Evolutionary conservation across 768 basidiomycete species (phyloP), one percentile per base, ranked within the genome.

Genomic region (Leccinellum albellum): DNA sequence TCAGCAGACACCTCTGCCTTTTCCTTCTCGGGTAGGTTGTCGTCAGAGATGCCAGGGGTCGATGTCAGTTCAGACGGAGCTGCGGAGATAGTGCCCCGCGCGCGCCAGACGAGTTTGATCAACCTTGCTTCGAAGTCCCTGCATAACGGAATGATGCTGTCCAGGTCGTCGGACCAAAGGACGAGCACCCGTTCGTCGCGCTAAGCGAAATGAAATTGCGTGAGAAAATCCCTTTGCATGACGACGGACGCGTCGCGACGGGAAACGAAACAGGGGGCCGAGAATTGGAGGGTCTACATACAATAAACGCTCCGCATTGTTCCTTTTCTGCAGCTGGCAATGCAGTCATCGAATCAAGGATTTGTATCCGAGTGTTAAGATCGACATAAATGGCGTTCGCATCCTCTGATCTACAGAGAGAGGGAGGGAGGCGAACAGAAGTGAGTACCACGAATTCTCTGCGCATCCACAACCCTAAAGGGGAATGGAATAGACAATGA

Each of bases 221-320:
- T 55, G 23, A 60, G 47, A 46, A 45, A 1, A 20, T 42, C 4
- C 17, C n/a, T 40, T 40, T 42, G 10, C 20, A n/a, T 40, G 37
- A 40, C 37, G n/a, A 40, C 37, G 37, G 5, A 20, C 20, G 1
- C 20, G 40, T 20, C 12, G 5, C 20, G 40, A 42, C 6, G 20
- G 40, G 20, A 42, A 42, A 42, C 20, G 40, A 42, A 42, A 42
- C 40, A 42, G 37, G n/a, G 37, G n/a, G 9, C 37, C 9, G 9
- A 37, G 37, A 8, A 37, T n/a, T 40, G 37, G 14, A 47, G 78
- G 48, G 32, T 12, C 23, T 31, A 42, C 26, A 82, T 69, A 88
- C 89, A 53, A 93, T 80, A 69, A 95, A 95, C 13, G 93, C 93
- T 20, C 86, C 93, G 50, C 88, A 92, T 65, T 94, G 92, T 67